phyloP scores from a whole-genome alignment of 2,329 filamentous ascomycete species.

The Tolypocladium ophioglossoides region DNA sequence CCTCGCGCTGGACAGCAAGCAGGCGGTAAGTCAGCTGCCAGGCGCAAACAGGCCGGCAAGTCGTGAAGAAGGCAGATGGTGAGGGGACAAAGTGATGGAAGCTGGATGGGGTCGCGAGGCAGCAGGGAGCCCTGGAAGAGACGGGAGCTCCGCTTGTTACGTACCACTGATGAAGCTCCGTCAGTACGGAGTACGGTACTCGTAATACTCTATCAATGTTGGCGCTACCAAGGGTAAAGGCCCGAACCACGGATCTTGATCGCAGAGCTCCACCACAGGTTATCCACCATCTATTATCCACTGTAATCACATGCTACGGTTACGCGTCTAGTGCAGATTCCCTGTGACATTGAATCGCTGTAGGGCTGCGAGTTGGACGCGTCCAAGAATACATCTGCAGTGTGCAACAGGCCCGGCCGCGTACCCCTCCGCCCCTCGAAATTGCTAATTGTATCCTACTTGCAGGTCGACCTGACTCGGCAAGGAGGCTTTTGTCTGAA shows the following conservation, averaged over 20 bases:
- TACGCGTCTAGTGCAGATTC: too few species aligned
- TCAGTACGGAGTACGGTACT: too few species aligned
- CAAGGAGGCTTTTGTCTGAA: too few species aligned
- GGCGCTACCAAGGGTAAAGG: background rate
- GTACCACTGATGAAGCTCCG: background rate
- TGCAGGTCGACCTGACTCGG: too few species aligned
- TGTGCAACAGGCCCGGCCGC: too few species aligned
- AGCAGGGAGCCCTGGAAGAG: background rate
- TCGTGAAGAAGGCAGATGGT: background rate
- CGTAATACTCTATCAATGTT: too few species aligned
- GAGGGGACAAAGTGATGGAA: background rate
- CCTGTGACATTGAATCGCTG: background rate
- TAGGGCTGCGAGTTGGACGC: background rate
- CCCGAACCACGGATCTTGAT: background rate
- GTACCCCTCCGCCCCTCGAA: background rate
- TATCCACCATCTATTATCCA: too few species aligned
- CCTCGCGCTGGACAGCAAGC: background rate
- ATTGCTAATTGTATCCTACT: background rate
- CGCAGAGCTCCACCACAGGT: background rate
- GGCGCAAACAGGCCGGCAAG: background rate
- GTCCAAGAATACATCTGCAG: too few species aligned
- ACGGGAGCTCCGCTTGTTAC: too few species aligned
- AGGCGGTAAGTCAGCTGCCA: background rate
- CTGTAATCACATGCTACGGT: too few species aligned
- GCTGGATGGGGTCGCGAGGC: background rate